Base-by-base conservation (phyloP, 1,284 basidiomycete species). In the Irpex lacteus region DNA sequence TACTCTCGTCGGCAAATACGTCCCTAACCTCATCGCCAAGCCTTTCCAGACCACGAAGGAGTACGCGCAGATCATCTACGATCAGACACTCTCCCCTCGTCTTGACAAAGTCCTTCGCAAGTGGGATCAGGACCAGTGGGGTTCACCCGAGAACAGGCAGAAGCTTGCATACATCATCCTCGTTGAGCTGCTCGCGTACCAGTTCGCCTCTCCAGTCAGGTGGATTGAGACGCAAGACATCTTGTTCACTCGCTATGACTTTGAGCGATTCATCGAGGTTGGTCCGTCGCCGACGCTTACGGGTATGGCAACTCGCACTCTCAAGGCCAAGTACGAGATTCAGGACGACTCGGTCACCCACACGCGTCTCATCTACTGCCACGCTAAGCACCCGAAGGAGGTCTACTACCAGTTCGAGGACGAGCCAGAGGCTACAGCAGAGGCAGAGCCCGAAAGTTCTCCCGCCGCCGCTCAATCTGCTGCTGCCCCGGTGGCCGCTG, bases 221-320 rank as follows among this genome's bases (percentile, higher is more conserved):
- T 98, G 97, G 97, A 99, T 99, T 73, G 94, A 98, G 81, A 99
- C 97, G 0, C 97, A 98, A 75, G 97, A 99, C 73, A 86, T 94
- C 56, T 85, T 99, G 66, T 99, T 99, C 82, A 87, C 82, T 5
- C 80, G 89, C n/a, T 98, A 89, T 82, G 83, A 86, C 66, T 98
- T 98, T 72, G 96, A 98, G 80, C 88, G 97, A 34, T 85, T 98
- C 72, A 90, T 99, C 74, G 97, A 99, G 77, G 84, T 99, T 65
- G 97, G 98, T 53, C 98, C 98, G 60, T 95, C 94, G 8, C 97
- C 98, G 2, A 98, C 96, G 2, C 86, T 99, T 65, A 94, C 95
- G 5, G 94, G 96, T 58, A 99, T 99, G 97, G 98, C 97, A 1
- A 86, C 87, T 19, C 90, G 96, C 60, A 99, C 97, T 0, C 84